A percentile compares a stretch with the other conserved stretches of the same genome.
These are phyloP conservation scores for Coniferiporia weirii DNA, from an alignment of 1,284 basidiomycete species.

Conservation along the genomic window DNA sequence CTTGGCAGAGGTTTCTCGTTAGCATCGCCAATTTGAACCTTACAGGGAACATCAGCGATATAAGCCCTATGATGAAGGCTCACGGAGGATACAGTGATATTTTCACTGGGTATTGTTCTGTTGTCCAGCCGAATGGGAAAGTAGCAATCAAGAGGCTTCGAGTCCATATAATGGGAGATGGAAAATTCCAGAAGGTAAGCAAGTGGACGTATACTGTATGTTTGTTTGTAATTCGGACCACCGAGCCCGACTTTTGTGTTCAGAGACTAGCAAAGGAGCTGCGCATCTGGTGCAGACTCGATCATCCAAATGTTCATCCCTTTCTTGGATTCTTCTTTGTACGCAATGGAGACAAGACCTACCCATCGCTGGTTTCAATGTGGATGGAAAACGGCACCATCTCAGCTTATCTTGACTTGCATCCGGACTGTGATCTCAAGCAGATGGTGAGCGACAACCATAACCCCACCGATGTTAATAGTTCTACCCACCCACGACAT, in stretches of 20 bases:
- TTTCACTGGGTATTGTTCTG: neutral
- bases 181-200: neutral
- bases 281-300: constrained; percentile 6
- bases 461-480: too few species aligned
- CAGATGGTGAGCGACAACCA: neutral
- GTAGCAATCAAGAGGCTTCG: constrained; percentile 5
- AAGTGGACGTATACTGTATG: too few species aligned
- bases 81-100: constrained; percentile 4
- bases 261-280: constrained; percentile 2
- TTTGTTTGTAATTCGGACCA: too few species aligned
- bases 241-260: too few species aligned
- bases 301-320: neutral
- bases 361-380: neutral
- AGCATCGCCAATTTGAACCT: neutral
- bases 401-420: neutral
- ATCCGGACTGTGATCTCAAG: neutral
- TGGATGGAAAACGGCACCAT: neutral
- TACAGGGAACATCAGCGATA: neutral
- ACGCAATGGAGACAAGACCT: neutral
- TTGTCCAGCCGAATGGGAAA: neutral
- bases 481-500: too few species aligned
- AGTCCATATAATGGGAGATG: too few species aligned
- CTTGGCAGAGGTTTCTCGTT: too few species aligned
- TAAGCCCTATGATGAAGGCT: neutral
- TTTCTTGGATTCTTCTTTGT: neutral